These are phyloP conservation scores for Penicillium sp. DNA, from an alignment of 2,329 filamentous ascomycete genomes.

Conservation along the genomic window DNA sequence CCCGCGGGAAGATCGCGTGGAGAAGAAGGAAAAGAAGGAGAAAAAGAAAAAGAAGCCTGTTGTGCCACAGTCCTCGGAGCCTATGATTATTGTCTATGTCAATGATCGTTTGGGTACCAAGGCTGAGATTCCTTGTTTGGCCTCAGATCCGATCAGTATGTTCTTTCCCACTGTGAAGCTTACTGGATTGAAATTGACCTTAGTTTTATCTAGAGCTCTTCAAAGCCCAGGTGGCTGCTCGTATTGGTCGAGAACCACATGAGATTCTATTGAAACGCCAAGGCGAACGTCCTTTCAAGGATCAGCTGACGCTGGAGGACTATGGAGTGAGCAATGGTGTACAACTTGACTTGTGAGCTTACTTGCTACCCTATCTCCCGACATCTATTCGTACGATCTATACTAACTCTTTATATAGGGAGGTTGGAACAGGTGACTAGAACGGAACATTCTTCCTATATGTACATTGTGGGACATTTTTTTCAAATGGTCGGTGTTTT, in stretches of 20 bases:
- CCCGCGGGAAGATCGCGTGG: constrained; percentile 36
- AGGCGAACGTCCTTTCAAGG: constrained; percentile 90
- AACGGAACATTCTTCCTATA: constrained; percentile 1
- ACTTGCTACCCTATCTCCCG: background rate
- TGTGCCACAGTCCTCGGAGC: constrained; percentile 55
- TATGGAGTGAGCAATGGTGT: constrained; percentile 95
- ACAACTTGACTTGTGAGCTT: constrained; percentile 48
- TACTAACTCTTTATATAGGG: constrained; percentile 35
- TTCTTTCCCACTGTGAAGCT: constrained; percentile 8
- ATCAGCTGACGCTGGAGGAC: constrained; percentile 81
- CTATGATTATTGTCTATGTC: constrained; percentile 91
- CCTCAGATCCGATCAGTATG: constrained; percentile 72
- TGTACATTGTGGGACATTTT: background rate
- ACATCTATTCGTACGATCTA: background rate
- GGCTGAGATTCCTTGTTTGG: constrained; percentile 84
- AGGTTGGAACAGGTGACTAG: constrained; percentile 51
- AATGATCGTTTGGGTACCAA: constrained; percentile 98
- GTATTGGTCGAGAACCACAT: constrained; percentile 83
- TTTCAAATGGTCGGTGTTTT: constrained; percentile 7
- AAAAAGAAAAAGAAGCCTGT: constrained; percentile 33
- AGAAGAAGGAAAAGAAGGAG: constrained; percentile 45
- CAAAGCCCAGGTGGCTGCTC: constrained; percentile 86
- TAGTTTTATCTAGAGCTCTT: constrained; percentile 58
- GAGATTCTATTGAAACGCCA: constrained; percentile 92
- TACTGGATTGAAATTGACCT: background rate